Percentiles rank a stretch among this genome's conserved stretches.
Evolutionary conservation across 2,329 filamentous ascomycete genomes (phyloP).

Genomic region (Venturia effusa): DNA sequence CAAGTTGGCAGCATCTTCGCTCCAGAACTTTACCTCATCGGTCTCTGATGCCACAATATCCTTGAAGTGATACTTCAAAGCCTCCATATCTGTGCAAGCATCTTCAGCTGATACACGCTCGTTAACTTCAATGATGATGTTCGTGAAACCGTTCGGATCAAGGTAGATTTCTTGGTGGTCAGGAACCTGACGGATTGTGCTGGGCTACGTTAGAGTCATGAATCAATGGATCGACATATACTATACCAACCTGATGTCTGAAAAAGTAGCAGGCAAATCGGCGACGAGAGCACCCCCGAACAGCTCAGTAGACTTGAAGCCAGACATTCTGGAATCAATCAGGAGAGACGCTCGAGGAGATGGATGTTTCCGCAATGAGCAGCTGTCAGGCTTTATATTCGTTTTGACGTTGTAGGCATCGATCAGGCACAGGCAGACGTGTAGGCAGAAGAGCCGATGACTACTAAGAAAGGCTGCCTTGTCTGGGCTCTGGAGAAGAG

Average conservation of each 20-base stretch:
- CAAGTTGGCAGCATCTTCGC: slow-evolving; percentile 20
- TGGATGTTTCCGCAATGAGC: neutral
- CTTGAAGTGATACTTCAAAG: slow-evolving; percentile 40
- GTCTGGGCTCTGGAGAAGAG: neutral
- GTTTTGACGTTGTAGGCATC: neutral
- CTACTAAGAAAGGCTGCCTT: neutral
- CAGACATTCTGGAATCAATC: neutral
- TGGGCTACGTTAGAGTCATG: slow-evolving; percentile 24
- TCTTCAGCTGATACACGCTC: slow-evolving; percentile 58
- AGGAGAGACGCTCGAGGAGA: neutral
- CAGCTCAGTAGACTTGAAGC: slow-evolving; percentile 34
- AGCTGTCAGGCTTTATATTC: neutral
- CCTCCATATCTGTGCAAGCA: slow-evolving; percentile 56
- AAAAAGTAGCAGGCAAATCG: slow-evolving; percentile 57
- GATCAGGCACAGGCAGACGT: neutral
- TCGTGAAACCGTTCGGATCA: slow-evolving; percentile 71
- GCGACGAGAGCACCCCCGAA: slow-evolving; percentile 63
- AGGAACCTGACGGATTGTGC: slow-evolving; percentile 63
- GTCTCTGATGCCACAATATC: slow-evolving; percentile 32
- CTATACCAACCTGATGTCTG: slow-evolving; percentile 56
- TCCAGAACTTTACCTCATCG: slow-evolving; percentile 26
- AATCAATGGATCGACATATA: neutral
- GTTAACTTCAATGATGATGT: slow-evolving; percentile 82
- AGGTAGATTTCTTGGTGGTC: slow-evolving; percentile 91
- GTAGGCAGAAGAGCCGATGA: neutral